Conservation (phyloP, 106 monocot species). For the Allium cepa region DNA sequence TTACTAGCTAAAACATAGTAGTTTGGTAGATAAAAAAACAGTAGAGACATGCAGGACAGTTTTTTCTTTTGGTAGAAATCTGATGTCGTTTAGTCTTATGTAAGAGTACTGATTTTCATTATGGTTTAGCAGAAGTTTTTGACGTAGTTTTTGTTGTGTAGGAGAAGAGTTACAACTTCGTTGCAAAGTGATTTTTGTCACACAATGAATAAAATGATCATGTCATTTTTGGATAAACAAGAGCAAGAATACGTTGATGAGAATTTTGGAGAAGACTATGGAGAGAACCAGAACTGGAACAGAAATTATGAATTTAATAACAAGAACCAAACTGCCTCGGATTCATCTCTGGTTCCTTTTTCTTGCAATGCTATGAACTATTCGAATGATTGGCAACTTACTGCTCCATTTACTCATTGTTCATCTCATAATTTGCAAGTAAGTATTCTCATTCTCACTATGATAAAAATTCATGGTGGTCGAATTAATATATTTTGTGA, state of each 20-base stretch:
- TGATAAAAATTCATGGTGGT: no score
- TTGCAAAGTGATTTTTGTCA: slow-evolving; percentile 51
- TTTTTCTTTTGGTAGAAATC: no score
- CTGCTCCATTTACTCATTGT: slow-evolving; percentile 15
- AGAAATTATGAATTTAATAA: slow-evolving; percentile 14
- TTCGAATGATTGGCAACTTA: slow-evolving; percentile 21
- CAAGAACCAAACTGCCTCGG: slow-evolving; percentile 26
- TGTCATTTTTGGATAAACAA: slow-evolving; percentile 40
- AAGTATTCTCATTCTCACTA: slow-evolving; percentile 1
- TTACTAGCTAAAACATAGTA: no score
- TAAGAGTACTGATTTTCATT: no score
- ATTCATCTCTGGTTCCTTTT: slow-evolving; percentile 31
- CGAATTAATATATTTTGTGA: no score
- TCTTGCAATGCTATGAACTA: slow-evolving; percentile 13
- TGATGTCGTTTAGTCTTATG: no score
- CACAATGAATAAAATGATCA: slow-evolving; percentile 45
- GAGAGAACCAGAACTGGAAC: slow-evolving; percentile 16
- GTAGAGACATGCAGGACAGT: no score
- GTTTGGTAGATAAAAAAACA: no score
- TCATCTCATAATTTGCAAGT: slow-evolving; percentile 26
- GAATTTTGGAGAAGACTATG: slow-evolving; percentile 21
- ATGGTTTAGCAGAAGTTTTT: no score
- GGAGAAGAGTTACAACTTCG: slow-evolving; percentile 46
- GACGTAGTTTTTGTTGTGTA: slow-evolving; percentile 7
- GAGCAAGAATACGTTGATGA: slow-evolving; percentile 19